Base-by-base conservation (phyloP, 148 eudicot genomes). In the Salicornia ramosissima region DNA sequence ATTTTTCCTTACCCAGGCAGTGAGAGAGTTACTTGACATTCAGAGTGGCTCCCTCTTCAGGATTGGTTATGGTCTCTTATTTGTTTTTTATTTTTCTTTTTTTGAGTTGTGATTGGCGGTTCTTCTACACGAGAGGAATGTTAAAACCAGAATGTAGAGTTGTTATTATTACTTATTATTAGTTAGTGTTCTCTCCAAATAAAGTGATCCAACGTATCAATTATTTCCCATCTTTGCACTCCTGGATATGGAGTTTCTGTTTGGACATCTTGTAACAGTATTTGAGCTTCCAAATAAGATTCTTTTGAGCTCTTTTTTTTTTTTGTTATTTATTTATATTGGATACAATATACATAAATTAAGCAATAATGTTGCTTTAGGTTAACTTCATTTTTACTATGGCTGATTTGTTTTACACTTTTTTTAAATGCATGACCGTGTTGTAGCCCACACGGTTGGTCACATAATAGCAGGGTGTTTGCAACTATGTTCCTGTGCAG, bases 211-310 rank as follows among this genome's bases (percentile, higher is more conserved):
- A 53, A 28, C 71, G 80, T 66, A 77, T 57, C 55, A 65, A n/a
- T 76, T 76, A 65, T 71, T 70, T 76, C 26, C 56, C 43, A 56
- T 47, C 64, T 70, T 55, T 47, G 52, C 46, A 39, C 76, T 77
- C 68, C 80, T 77, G 68, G 70, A 56, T 77, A 61, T 67, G 80
- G 75, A 77, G 72, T 58, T 66, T 66, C 61, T 40, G 46, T 77
- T 71, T 64, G 79, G 64, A 70, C 75, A 60, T 36, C 58, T 64
- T 71, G 75, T 71, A 71, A 65, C 60, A 57, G 55, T 76, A 70
- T 61, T 46, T 46, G 57, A 76, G 53, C 54, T 71, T 67, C 56
- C 57, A 59, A 52, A 29, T 69, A 70, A n/a, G n/a, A n/a, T 76
- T 68, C 65, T 65, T 76, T 71, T 54, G n/a, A 34, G 59, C 33